Conservation (phyloP, 2,329 filamentous ascomycete genomes). For the Parasarocladium wereldwijsianum region DNA sequence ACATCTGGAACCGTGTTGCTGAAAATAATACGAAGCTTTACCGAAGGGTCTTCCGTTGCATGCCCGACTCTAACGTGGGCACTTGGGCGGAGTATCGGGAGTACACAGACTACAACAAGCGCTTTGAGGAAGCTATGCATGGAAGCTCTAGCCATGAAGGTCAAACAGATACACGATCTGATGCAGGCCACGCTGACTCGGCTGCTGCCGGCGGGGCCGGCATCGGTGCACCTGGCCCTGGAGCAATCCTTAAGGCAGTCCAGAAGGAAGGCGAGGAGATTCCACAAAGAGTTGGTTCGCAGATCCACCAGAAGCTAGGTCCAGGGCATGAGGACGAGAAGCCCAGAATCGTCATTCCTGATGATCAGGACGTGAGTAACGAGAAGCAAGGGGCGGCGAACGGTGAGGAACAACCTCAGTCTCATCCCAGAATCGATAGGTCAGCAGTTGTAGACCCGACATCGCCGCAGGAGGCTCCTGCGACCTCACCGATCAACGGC, state of each 20-base stretch:
- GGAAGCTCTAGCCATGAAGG: conserved; percentile 39
- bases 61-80: conserved; percentile 88
- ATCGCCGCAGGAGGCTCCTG: conserved; percentile 14
- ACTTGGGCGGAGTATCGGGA: conserved; percentile 91
- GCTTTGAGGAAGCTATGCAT: conserved; percentile 56
- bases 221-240: conserved; percentile 26
- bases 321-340: conserved; percentile 16
- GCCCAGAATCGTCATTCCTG: conserved; percentile 16
- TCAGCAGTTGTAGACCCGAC: background rate
- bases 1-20: conserved; percentile 76
- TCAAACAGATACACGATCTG: conserved; percentile 18
- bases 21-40: conserved; percentile 94
- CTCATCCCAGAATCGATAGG: background rate
- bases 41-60: conserved; percentile 85
- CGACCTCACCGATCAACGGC: conserved; percentile 26
- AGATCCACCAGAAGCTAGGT: too few species aligned
- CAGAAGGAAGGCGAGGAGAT: conserved; percentile 19
- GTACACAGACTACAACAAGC: conserved; percentile 60
- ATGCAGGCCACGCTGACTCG: conserved; percentile 10
- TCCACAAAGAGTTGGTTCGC: conserved; percentile 15
- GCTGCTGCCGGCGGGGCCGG: conserved; percentile 23
- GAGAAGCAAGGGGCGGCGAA: conserved; percentile 23
- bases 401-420: background rate
- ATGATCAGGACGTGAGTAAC: conserved; percentile 14
- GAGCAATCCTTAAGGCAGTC: conserved; percentile 19